Evolutionary conservation across 805 yeast genomes (phyloP), one percentile per base, ranked within the genome.

Genomic region (Torulaspora microellipsoides): DNA sequence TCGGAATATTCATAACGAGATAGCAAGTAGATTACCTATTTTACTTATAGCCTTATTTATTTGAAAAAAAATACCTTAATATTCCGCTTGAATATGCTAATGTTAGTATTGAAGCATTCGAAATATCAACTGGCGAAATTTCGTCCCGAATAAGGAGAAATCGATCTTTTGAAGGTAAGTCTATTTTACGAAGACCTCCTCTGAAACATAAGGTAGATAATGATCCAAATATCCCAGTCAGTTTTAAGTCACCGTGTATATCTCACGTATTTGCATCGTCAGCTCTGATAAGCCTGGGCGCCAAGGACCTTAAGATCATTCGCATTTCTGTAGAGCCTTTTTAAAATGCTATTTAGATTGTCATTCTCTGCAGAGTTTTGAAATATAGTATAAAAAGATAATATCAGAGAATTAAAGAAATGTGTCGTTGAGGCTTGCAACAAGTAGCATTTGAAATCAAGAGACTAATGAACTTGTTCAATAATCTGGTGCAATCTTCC

Each of bases 261-360:
- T 85, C 76, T 96, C 97, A 90, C 2, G 83, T 53, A 20, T 79
- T 63, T 0, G 90, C 88, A 61, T 85, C 95, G 11, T 96, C 96
- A 49, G 78, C 74, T 64, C 91, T 75, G 55, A n/a, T n/a, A n/a
- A n/a, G n/a, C n/a, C n/a, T n/a, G n/a, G n/a, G n/a, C 71, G 81
- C 81, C 83, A 38, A 71, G 76, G 0, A 78, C 67, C 30, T 82
- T 66, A 1, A 71, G 69, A 27, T 62, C 65, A 33, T 60, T 51
- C 8, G 77, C 72, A 43, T 75, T 66, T 1, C 54, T 47, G 27
- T 56, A 65, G 3, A 68, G 40, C 31, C 58, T 55, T 15, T 59
- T 44, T 15, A 65, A 31, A 10, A 63, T 54, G 11, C 47, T 43
- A 13, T 54, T 55, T 9, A 70, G 38, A 3, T 59, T 57, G 27